Percentiles rank a stretch among this genome's conserved stretches.
phyloP scores from a whole-genome alignment of 345 rosid species.

The Euphorbia tirucalli region DNA sequence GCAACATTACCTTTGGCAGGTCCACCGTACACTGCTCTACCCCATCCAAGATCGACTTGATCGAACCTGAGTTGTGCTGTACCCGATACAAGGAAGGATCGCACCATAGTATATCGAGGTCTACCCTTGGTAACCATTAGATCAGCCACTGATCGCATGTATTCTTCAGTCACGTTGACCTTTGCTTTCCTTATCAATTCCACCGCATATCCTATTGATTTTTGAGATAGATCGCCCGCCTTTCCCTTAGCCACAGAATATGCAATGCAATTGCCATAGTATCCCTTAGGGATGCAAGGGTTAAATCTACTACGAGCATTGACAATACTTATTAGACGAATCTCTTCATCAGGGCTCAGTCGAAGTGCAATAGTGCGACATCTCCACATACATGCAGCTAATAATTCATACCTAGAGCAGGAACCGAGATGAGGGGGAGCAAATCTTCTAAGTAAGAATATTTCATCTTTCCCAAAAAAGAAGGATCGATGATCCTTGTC shows the following conservation, averaged over 20 bases:
- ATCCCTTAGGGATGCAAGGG: conserved; percentile 20
- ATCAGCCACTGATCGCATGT: conserved; percentile 24
- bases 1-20: conserved; percentile 11
- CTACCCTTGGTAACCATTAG: conserved; percentile 18
- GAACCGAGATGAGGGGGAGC: conserved; percentile 10
- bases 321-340: conserved; percentile 8
- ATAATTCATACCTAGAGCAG: conserved; percentile 23
- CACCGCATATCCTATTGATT: conserved; percentile 19
- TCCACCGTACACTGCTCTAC: conserved; percentile 14
- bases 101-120: conserved; percentile 12
- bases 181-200: conserved; percentile 24
- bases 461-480: conserved; percentile 6
- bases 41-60: conserved; percentile 28
- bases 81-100: conserved; percentile 21
- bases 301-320: conserved; percentile 10
- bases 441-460: conserved; percentile 8
- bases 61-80: not conserved
- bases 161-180: conserved; percentile 21
- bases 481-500: conserved; percentile 21
- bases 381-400: conserved; percentile 30
- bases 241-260: conserved; percentile 30
- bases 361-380: conserved; percentile 24
- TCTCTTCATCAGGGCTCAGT: conserved; percentile 13
- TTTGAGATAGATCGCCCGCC: conserved; percentile 14
- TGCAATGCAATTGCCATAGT: conserved; percentile 44